Conservation (phyloP, 495 filamentous ascomycete genomes). For the Tuber borchii region DNA sequence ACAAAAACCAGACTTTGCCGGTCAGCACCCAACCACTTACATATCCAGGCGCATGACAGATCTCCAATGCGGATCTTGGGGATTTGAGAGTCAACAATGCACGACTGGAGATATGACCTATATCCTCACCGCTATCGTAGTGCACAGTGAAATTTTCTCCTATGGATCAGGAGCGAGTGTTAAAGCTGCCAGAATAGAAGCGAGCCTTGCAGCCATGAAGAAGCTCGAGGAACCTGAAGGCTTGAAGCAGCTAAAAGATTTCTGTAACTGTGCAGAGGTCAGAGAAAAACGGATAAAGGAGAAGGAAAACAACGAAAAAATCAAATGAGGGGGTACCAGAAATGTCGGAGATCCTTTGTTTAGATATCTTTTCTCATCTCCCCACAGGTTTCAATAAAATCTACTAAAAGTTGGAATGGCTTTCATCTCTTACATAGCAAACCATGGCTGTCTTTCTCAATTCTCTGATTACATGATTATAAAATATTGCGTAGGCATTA, state of each 20-base stretch:
- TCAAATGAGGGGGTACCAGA: background rate
- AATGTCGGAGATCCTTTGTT: background rate
- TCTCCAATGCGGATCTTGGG: constrained; percentile 50
- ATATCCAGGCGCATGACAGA: constrained; percentile 46
- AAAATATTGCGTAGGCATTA: background rate
- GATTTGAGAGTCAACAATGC: constrained; percentile 42
- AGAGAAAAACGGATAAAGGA: background rate
- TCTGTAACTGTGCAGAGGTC: background rate
- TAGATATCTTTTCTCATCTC: background rate
- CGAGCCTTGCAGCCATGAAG: constrained; percentile 59
- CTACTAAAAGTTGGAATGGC: background rate
- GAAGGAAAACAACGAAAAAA: background rate
- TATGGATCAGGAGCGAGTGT: constrained; percentile 57
- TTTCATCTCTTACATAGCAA: background rate
- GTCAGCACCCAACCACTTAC: constrained; percentile 67
- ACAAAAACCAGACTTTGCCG: constrained; percentile 50
- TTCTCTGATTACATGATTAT: background rate
- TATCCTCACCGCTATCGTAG: constrained; percentile 65
- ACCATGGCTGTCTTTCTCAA: background rate
- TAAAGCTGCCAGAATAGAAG: constrained; percentile 66
- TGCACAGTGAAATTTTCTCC: constrained; percentile 64
- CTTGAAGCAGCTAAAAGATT: background rate
- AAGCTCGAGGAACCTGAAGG: constrained; percentile 46
- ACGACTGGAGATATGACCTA: constrained; percentile 46
- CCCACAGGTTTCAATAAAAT: background rate